Base-by-base conservation (phyloP, 257 asterid genomes). In the Solanum boliviense region DNA sequence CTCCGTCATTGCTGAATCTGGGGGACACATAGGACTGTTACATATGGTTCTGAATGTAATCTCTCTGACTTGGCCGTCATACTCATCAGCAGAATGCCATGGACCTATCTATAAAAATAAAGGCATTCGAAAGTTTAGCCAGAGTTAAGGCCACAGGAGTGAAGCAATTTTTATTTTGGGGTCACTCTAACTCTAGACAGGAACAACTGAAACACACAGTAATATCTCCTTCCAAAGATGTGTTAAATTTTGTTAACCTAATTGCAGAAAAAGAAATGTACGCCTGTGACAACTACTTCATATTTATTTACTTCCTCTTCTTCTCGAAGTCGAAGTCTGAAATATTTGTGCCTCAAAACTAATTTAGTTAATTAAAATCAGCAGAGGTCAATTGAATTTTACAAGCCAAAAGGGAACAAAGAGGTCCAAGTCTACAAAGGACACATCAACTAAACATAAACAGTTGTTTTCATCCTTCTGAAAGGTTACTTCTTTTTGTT, bases 1-100 rank as follows among this genome's bases (percentile, higher is more conserved):
- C 92, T 96, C 99, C 13, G 97, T 94, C 92, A 96, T 93, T 83
- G 98, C 96, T 74, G 98, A 95, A 92, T 96, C 98, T 44, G 98
- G 98, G 88, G 98, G 98, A 88, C 99, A 96, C 96, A 96, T 93
- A 18, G 99, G 98, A 88, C 95, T 94, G 86, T 94, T 91, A 84
- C 98, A 96, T 91, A 95, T 88, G 75, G 94, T 90, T 91, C 95
- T 93, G 87, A 92, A 92, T 73, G 93, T 93, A 88, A 95, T 94
- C 89, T 95, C 98, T 92, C 99, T 93, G 84, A 96, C 95, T 91
- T 89, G 94, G 70, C 99, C 99, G 38, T 93, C 92, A 91, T 95
- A 94, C 89, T 94, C 96, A 83, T 94, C 96, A 46, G 97, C 95
- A 67, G 94, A 93, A 89, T 90, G 93, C 98, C 98, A 96, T 89